Conservation (phyloP, 2,329 filamentous ascomycete genomes). For the Aspergillus terreus region DNA sequence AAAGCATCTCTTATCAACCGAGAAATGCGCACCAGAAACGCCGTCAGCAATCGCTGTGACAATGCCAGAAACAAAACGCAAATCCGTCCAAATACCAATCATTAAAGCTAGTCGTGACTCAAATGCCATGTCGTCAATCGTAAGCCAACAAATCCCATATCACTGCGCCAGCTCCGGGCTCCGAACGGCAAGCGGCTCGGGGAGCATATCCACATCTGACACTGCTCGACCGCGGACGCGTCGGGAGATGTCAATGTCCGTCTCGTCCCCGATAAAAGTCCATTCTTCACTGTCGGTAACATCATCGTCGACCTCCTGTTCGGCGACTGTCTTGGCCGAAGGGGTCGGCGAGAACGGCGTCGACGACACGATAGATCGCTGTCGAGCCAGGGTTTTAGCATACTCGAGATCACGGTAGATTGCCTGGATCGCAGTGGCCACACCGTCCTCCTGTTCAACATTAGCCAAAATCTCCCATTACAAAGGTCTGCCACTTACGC, state of each 20-base stretch:
- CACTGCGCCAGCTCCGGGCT: neutral
- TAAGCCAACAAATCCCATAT: neutral
- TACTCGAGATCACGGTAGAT: conserved; percentile 96
- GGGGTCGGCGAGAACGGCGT: conserved; percentile 33
- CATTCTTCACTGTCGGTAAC: conserved; percentile 74
- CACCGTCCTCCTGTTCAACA: conserved; percentile 70
- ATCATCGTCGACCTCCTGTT: conserved; percentile 44
- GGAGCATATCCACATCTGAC: conserved; percentile 22
- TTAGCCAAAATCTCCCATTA: conserved; percentile 61
- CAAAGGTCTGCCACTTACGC: conserved; percentile 52
- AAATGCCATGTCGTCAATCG: too few relatives aligned
- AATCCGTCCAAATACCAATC: too few relatives aligned
- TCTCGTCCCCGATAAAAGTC: conserved; percentile 76
- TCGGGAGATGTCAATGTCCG: conserved; percentile 43
- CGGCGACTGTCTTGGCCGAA: conserved; percentile 33
- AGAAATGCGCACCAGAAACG: neutral
- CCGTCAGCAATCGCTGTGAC: conserved; percentile 1
- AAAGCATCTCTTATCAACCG: neutral
- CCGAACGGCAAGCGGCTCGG: conserved; percentile 11
- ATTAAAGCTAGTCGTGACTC: too few relatives aligned
- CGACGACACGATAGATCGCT: conserved; percentile 40
- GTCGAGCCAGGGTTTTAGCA: conserved; percentile 76
- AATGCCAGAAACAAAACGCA: too few relatives aligned
- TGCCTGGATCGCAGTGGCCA: conserved; percentile 83
- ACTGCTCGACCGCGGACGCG: conserved; percentile 29